Evolutionary conservation across 352 stramenopile genomes (phyloP).

Genomic region (Pythium folliculosum): DNA sequence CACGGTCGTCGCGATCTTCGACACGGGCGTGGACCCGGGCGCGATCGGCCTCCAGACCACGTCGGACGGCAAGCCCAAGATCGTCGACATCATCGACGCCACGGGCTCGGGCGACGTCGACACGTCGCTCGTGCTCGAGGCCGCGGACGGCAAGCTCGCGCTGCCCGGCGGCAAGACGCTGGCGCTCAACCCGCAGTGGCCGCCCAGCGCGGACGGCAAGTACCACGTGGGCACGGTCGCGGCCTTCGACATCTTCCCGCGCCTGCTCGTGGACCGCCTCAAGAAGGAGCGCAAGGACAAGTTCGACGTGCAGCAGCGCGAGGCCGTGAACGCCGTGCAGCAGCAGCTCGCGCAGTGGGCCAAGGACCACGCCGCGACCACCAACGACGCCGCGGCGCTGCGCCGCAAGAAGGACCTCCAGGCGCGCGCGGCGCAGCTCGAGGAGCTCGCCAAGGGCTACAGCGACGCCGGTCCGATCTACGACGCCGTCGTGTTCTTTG

Average conservation of each 20-base stretch:
- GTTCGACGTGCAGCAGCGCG: conserved; percentile 71
- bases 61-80: conserved; percentile 88
- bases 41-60: conserved; percentile 87
- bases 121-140: conserved; percentile 64
- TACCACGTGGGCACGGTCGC: conserved; percentile 86
- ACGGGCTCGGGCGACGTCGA: conserved; percentile 94
- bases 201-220: conserved; percentile 49
- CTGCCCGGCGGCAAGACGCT: conserved; percentile 50
- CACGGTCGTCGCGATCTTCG: conserved; percentile 94
- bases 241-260: conserved; percentile 90
- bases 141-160: conserved; percentile 52
- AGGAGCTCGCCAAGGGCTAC: conserved; percentile 72
- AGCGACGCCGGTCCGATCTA: conserved; percentile 93
- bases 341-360: conserved; percentile 58
- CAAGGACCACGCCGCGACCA: conserved; percentile 67
- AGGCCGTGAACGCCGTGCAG: conserved; percentile 69
- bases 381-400: conserved; percentile 45
- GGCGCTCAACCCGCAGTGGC: conserved; percentile 78
- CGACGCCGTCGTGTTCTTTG: conserved; percentile 91
- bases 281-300: conserved; percentile 84
- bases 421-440: conserved; percentile 63
- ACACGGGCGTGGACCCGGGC: conserved; percentile 95
- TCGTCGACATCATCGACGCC: conserved; percentile 95
- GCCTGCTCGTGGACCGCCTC: conserved; percentile 61
- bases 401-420: conserved; percentile 85